Conservation (phyloP, 139 green algal species). For the Haematococcus lacustris region DNA sequence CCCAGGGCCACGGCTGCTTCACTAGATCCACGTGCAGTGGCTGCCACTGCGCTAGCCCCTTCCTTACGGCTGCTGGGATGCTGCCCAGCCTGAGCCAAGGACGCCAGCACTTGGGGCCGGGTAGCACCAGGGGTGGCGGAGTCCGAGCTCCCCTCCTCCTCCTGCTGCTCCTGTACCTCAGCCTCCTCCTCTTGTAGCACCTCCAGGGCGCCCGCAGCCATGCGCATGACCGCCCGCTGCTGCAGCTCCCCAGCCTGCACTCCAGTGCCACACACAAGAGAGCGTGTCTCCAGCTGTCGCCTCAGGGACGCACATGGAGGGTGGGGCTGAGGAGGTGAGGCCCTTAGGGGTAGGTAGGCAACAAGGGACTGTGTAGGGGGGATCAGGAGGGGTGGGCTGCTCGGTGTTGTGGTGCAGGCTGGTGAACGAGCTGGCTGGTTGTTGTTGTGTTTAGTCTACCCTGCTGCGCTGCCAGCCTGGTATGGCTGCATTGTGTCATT, state of each 20-base stretch:
- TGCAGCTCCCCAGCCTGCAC: conserved; percentile 45
- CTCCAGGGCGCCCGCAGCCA: conserved; percentile 22
- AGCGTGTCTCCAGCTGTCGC: not conserved
- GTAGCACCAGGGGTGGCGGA: not conserved
- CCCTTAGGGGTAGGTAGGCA: not conserved
- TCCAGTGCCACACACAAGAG: not conserved
- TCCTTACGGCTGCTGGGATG: conserved; percentile 2
- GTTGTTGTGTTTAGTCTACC: too few species aligned
- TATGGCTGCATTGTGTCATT: too few species aligned
- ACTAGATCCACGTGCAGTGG: not conserved
- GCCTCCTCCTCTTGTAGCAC: conserved; percentile 12
- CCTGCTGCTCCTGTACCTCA: conserved; percentile 8
- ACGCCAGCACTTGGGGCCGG: not conserved
- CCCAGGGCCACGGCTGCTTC: not conserved
- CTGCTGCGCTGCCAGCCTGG: too few species aligned
- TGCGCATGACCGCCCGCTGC: conserved; percentile 34
- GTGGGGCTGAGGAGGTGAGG: not conserved
- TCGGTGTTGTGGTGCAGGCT: not conserved
- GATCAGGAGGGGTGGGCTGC: not conserved
- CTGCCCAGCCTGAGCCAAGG: too few species aligned
- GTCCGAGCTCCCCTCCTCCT: conserved; percentile 2
- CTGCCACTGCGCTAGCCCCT: not conserved
- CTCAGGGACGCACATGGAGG: not conserved
- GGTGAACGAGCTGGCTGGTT: not conserved
- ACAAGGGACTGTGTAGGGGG: not conserved